Base-by-base conservation (phyloP, 331 rosid species). In the Quercus tomentella region DNA sequence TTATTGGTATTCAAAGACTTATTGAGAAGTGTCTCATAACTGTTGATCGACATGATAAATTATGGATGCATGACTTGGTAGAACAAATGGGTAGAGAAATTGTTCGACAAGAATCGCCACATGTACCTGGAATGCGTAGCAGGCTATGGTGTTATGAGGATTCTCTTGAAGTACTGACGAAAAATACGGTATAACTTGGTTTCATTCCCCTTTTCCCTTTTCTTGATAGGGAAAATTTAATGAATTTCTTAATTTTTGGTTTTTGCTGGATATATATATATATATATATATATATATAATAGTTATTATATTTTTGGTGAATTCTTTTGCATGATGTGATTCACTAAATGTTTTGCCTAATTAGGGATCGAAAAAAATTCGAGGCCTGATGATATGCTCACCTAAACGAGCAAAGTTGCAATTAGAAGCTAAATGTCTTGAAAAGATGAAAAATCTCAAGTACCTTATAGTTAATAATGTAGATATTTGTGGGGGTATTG, bases 401-500 rank as follows among this genome's bases (percentile, higher is more conserved):
- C 76, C 74, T 52, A 52, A 80, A 73, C 15, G 14, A 15, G 7
- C 49, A 28, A 51, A 70, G 25, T 10, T 82, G 1, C 10, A 2
- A 1, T 49, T 91, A 72, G 11, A 1, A 12, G 16, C 62, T 18
- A 57, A 79, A 25, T 55, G 84, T 3, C 85, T 91, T 43, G 17
- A 8, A 4, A 55, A 49, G 21, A 88, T 88, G 91, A 30, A 31
- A n/a, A 54, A 23, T n/a, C 75, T 88, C 1, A 88, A 81, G 55
- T 5, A 83, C 52, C 74, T 89, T 6, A 75, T 77, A 78, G 0
- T 43, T 0, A 4, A 72, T 52, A 30, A 61, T 66, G 21, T 81
- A 11, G 10, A 30, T 67, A 67, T 78, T 80, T 62, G 79, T 3
- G 1, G 16, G 31, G 60, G 28, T 14, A 82, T 87, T 17, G 7